Evolutionary conservation across 176 grass and related monocot genomes (phyloP).

Genomic region (Cenchrus fungigraminus): DNA sequence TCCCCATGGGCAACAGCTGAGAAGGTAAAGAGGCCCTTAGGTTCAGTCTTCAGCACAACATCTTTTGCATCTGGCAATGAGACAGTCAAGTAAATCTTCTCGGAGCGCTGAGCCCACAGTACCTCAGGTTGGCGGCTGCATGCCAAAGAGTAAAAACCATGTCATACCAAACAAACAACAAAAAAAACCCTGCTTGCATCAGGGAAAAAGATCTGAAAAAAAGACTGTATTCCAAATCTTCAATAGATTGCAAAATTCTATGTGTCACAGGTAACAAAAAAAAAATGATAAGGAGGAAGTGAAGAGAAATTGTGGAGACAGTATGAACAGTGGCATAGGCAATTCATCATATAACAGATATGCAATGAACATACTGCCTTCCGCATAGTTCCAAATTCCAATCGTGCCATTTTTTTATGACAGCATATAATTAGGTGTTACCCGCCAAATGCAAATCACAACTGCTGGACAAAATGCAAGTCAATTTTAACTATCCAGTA

Average conservation of each 20-base stretch:
- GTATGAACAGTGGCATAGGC: neutral
- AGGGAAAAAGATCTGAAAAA: neutral
- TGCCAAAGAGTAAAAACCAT: constrained; percentile 35
- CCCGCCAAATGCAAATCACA: neutral
- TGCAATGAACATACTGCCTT: neutral
- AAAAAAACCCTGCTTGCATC: neutral
- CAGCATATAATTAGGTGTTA: neutral
- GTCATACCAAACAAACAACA: constrained; percentile 20
- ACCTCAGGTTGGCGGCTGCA: constrained; percentile 92
- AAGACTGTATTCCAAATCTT: neutral
- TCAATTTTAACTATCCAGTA: neutral
- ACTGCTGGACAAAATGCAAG: neutral
- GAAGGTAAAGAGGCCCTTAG: constrained; percentile 73
- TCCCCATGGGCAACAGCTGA: constrained; percentile 64
- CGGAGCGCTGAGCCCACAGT: constrained; percentile 82
- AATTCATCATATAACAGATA: neutral
- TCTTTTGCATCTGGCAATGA: constrained; percentile 83
- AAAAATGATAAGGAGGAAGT: neutral
- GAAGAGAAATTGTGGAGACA: neutral
- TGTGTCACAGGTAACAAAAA: neutral
- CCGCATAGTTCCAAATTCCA: neutral
- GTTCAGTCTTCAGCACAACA: constrained; percentile 72
- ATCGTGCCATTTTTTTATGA: neutral
- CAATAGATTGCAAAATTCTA: neutral
- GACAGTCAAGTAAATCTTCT: constrained; percentile 92